Evolutionary conservation across 768 basidiomycete genomes (phyloP).

Genomic region (Jaapia argillacea): DNA sequence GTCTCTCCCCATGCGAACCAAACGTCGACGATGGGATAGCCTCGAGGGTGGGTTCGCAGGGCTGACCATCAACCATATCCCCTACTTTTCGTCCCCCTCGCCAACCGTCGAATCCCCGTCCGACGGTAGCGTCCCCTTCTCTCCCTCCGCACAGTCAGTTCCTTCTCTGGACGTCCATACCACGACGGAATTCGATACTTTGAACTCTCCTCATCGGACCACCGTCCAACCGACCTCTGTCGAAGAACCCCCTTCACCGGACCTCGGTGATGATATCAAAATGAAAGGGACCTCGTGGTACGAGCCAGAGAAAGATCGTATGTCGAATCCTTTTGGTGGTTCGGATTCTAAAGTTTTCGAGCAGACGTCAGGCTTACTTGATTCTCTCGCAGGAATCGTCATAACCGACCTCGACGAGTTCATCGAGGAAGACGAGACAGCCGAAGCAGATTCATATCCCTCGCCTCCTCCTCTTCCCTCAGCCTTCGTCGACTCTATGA

Average conservation of each 20-base stretch:
- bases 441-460: neutral
- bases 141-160: slow-evolving; percentile 3
- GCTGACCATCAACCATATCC: slow-evolving; percentile 23
- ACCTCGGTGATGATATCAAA: slow-evolving; percentile 36
- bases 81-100: neutral
- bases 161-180: neutral
- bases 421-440: slow-evolving; percentile 18
- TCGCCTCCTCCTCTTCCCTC: slow-evolving; percentile 12
- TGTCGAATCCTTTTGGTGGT: slow-evolving; percentile 25
- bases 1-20: no score
- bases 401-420: slow-evolving; percentile 41
- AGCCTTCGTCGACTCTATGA: slow-evolving; percentile 13
- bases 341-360: no score
- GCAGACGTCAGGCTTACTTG: no score
- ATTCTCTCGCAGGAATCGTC: slow-evolving; percentile 41
- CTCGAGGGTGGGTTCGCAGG: slow-evolving; percentile 52
- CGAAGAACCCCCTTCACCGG: slow-evolving; percentile 28
- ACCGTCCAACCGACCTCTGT: slow-evolving; percentile 25
- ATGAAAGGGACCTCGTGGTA: slow-evolving; percentile 63
- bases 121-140: slow-evolving; percentile 9
- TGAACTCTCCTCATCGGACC: neutral
- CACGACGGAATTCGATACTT: neutral
- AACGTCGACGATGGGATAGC: slow-evolving; percentile 37
- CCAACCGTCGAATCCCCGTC: slow-evolving; percentile 9
- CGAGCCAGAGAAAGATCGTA: slow-evolving; percentile 62